Percentiles rank a stretch among this genome's conserved stretches.
Conservation (phyloP, 2,329 filamentous ascomycete genomes). For the Aspergillus aculeatinus region DNA sequence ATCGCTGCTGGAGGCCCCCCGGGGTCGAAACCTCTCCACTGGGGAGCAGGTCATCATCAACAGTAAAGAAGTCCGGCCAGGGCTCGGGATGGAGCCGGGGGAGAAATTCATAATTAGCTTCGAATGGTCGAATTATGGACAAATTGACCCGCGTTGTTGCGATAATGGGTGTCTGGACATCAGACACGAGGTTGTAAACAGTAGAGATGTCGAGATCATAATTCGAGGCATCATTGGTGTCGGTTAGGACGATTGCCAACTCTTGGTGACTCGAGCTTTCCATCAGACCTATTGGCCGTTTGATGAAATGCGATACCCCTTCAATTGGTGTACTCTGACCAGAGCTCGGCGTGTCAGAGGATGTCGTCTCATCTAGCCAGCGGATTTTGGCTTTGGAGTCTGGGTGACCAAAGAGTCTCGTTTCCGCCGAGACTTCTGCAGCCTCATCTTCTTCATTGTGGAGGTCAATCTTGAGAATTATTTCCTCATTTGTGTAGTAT, state of each 20-base stretch:
- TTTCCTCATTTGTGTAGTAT: constrained; percentile 81
- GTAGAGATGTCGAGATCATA: constrained; percentile 72
- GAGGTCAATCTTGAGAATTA: constrained; percentile 68
- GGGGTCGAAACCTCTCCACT: constrained; percentile 33
- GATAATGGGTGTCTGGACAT: constrained; percentile 75
- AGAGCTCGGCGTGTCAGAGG: constrained; percentile 19
- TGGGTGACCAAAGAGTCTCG: constrained; percentile 62
- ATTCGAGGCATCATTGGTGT: constrained; percentile 53
- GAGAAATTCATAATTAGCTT: constrained; percentile 84
- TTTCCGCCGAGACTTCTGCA: constrained; percentile 68
- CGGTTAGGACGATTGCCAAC: constrained; percentile 50
- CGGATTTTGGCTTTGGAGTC: constrained; percentile 46
- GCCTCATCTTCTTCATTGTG: constrained; percentile 81
- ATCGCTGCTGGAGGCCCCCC: constrained; percentile 73
- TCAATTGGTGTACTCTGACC: constrained; percentile 29
- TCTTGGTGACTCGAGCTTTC: constrained; percentile 31
- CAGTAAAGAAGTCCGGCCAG: constrained; percentile 86
- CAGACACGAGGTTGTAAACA: constrained; percentile 75
- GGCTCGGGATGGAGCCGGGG: constrained; percentile 73
- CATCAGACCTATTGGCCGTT: constrained; percentile 36
- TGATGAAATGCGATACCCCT: constrained; percentile 32
- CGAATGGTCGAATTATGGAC: constrained; percentile 77
- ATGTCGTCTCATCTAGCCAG: constrained; percentile 46
- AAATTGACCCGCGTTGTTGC: constrained; percentile 70
- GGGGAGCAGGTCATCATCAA: constrained; percentile 46